Evolutionary conservation across 192 early-diverging fungal species (phyloP), one percentile per base, ranked within the genome.

Genomic region (Diversispora eburnea): DNA sequence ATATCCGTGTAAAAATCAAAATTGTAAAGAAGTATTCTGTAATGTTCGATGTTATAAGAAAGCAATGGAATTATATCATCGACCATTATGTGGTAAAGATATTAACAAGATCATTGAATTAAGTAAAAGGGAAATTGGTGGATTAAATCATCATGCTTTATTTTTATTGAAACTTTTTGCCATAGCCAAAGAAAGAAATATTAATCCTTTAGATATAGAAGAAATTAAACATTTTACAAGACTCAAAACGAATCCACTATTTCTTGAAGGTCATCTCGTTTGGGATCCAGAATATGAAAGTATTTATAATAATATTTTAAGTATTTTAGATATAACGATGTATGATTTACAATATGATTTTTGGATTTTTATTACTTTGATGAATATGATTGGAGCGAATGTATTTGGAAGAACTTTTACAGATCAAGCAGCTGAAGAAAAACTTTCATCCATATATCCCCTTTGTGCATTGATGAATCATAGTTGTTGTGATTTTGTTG

Each of bases 341-440:
- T 64, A 64, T 64, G 41, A 64, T 45, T n/a, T 64, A 64, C 19
- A 64, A 45, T 64, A 33, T 64, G 62, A 64, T 64, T 64, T 64
- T 64, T 64, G 62, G 62, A 19, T 64, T 43, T 64, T 64, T 64
- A 64, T 64, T 17, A 64, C 62, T 8, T 64, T 64, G 39, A 64
- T 64, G 5, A 5, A 22, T 5, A 46, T 43, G 13, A 3, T 64
- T 64, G 17, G 43, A 13, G 13, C 62, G 8, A 64, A 64, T 64
- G 0, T 33, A 15, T 64, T 64, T 64, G 62, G 62, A 7, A 41
- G 62, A 45, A 19, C 57, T 25, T 8, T 17, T 6, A 59, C 25
- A 12, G 62, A 64, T 42, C 7, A 0, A 45, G 39, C 3, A 9
- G 33, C 39, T 6, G 8, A 45, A 13, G 43, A 64, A 19, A 64